A percentile compares a stretch with the other conserved stretches of the same genome.
These are phyloP conservation scores for Dactylis glomerata DNA, from an alignment of 176 grass and related monocot species.

Conservation along the genomic window DNA sequence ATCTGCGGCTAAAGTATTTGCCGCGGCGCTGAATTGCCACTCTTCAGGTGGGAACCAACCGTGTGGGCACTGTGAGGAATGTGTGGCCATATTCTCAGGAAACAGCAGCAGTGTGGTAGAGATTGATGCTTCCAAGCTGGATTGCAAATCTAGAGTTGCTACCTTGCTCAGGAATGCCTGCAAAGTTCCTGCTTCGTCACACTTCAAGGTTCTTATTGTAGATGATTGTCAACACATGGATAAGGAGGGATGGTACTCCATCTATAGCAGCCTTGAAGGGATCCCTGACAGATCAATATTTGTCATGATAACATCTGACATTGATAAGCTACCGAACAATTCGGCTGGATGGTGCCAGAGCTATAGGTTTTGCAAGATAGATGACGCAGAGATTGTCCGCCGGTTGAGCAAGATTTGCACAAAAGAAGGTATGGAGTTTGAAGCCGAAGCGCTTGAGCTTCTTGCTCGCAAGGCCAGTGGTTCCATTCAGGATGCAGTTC, in stretches of 20 bases:
- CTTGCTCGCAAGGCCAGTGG: slow-evolving; percentile 73
- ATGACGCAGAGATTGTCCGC: slow-evolving; percentile 42
- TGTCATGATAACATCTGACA: slow-evolving; percentile 84
- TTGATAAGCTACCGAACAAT: slow-evolving; percentile 69
- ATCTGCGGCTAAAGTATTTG: slow-evolving; percentile 66
- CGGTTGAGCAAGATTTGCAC: slow-evolving; percentile 70
- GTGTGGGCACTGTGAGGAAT: slow-evolving; percentile 71
- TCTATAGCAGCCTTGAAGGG: slow-evolving; percentile 63
- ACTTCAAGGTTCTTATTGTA: slow-evolving; percentile 78
- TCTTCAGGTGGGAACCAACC: slow-evolving; percentile 47
- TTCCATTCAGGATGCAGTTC: slow-evolving; percentile 76
- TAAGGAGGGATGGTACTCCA: slow-evolving; percentile 71
- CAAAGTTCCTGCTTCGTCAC: slow-evolving; percentile 49
- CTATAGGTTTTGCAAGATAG: slow-evolving; percentile 69
- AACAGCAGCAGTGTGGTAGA: slow-evolving; percentile 55
- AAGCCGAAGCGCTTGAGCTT: slow-evolving; percentile 62
- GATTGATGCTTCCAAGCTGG: slow-evolving; percentile 76
- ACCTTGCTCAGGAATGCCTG: slow-evolving; percentile 57
- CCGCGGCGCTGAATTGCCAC: slow-evolving; percentile 68
- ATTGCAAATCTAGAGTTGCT: slow-evolving; percentile 55
- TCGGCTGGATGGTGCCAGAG: slow-evolving; percentile 62
- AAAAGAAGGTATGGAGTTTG: slow-evolving; percentile 81
- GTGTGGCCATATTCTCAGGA: slow-evolving; percentile 57
- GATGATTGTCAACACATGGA: slow-evolving; percentile 77
- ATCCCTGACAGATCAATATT: slow-evolving; percentile 70